Conservation (phyloP, 495 filamentous ascomycete genomes). For the Penicillium ucsense region DNA sequence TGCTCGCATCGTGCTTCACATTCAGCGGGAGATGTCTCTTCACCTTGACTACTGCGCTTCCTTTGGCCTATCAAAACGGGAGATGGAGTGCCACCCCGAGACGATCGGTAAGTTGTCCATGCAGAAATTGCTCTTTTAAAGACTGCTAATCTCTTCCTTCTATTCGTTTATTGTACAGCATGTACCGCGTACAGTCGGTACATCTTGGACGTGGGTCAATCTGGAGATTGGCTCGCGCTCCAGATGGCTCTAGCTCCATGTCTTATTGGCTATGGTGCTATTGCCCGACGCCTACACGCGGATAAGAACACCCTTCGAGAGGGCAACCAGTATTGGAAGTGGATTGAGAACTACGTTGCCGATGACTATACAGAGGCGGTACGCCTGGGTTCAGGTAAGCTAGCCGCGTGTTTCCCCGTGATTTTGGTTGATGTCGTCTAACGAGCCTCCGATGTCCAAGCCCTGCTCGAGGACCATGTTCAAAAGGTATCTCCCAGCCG, state of each 20-base stretch:
- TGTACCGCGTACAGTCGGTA: slow-evolving; percentile 54
- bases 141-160: slow-evolving; percentile 5
- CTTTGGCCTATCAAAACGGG: slow-evolving; percentile 67
- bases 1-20: slow-evolving; percentile 61
- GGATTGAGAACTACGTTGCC: slow-evolving; percentile 79
- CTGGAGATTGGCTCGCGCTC: slow-evolving; percentile 74
- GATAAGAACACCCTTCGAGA: slow-evolving; percentile 45
- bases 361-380: slow-evolving; percentile 69
- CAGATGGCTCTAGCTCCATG: slow-evolving; percentile 80
- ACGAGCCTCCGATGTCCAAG: slow-evolving; percentile 32
- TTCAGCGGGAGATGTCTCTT: slow-evolving; percentile 67
- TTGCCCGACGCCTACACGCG: slow-evolving; percentile 55
- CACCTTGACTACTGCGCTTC: slow-evolving; percentile 71
- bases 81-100: slow-evolving; percentile 66
- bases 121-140: neutral
- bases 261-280: slow-evolving; percentile 73
- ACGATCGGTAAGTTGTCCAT: slow-evolving; percentile 48
- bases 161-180: slow-evolving; percentile 24
- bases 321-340: slow-evolving; percentile 77
- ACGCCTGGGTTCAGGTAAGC: slow-evolving; percentile 53
- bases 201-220: slow-evolving; percentile 79
- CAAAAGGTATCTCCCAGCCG: slow-evolving; percentile 57
- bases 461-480: slow-evolving; percentile 61
- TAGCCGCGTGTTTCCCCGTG: no score
- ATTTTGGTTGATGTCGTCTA: slow-evolving; percentile 3